Percentiles rank a stretch among this genome's conserved stretches.
Conservation (phyloP, 1,284 basidiomycete species). For the Marasmius oreades region DNA sequence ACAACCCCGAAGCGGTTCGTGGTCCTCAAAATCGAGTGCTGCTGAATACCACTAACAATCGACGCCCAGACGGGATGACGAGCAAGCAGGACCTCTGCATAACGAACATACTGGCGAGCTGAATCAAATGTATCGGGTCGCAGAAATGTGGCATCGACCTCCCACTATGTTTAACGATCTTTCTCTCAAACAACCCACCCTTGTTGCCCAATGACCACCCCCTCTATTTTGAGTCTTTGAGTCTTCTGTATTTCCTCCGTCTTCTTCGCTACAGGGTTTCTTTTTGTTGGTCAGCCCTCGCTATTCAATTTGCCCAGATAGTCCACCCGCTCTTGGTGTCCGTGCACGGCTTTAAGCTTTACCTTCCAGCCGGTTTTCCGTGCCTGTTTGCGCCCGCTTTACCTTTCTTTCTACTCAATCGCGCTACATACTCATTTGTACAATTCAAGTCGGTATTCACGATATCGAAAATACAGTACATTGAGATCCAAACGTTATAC, state of each 20-base stretch:
- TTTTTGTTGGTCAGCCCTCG: too few relatives aligned
- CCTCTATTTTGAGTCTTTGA: not conserved
- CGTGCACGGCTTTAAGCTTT: too few relatives aligned
- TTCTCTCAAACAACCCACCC: conserved; percentile 6
- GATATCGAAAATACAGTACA: too few relatives aligned
- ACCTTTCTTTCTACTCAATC: not conserved
- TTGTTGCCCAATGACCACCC: not conserved
- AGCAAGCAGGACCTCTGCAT: not conserved
- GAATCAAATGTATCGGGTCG: conserved; percentile 9
- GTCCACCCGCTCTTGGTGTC: too few relatives aligned
- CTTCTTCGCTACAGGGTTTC: not conserved
- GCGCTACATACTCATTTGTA: too few relatives aligned
- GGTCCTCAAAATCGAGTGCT: not conserved
- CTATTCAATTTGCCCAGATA: too few relatives aligned
- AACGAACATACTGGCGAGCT: conserved; percentile 3
- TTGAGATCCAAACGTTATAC: too few relatives aligned
- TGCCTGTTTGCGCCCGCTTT: not conserved
- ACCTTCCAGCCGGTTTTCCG: not conserved
- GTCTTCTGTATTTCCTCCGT: not conserved
- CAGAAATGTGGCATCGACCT: conserved; percentile 10
- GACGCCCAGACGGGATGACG: not conserved
- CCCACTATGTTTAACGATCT: conserved; percentile 4
- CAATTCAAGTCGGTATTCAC: too few relatives aligned
- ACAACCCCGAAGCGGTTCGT: not conserved
- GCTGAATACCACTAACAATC: not conserved